Evolutionary conservation across 2,329 filamentous ascomycete species (phyloP), one percentile per base, ranked within the genome.

Genomic region (Cordyceps cicadae): DNA sequence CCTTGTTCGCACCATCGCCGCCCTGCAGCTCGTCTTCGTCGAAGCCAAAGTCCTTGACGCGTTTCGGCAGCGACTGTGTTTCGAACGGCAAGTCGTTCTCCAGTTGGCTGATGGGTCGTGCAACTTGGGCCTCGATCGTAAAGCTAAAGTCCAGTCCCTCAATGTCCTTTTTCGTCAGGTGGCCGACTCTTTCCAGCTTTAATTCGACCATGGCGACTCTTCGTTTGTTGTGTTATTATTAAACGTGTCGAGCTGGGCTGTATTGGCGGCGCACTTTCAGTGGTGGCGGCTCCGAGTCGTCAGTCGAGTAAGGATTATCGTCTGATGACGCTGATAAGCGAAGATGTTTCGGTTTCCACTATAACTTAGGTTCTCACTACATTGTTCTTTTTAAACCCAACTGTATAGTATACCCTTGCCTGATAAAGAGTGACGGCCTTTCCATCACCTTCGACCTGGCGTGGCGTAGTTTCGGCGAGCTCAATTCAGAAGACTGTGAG

Each of bases 131-230:
- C 3, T 60, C 54, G 39, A 65, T 63, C 5, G 58, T 56, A 54
- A 66, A 66, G 32, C 60, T 63, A 14, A 65, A 63, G 43, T 66
- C 62, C 11, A 59, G 52, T 17, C 56, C 57, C n/a, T 59, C 41
- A 37, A 66, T 19, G 9, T 66, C 62, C 3, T 54, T 19, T 6
- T 50, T 37, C 11, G 61, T 61, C 21, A 66, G 37, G 7, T 15
- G 41, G 11, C 29, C 49, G 24, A 60, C 62, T 21, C 62, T 54
- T 56, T 62, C 60, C 3, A 62, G 39, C 6, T 58, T 49, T 43
- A 62, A 26, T 12, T 54, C 29, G n/a, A 8, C 6, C 60, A 62
- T 62, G 19, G 2, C 32, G 15, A 5, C 39, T 29, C 3, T 29
- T 29, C 3, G 3, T 8, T 29, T 29, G 24, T 24, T 7, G 29